These are phyloP conservation scores for Parathielavia hyrcaniae DNA, from an alignment of 495 filamentous ascomycete species.

Conservation along the genomic window DNA sequence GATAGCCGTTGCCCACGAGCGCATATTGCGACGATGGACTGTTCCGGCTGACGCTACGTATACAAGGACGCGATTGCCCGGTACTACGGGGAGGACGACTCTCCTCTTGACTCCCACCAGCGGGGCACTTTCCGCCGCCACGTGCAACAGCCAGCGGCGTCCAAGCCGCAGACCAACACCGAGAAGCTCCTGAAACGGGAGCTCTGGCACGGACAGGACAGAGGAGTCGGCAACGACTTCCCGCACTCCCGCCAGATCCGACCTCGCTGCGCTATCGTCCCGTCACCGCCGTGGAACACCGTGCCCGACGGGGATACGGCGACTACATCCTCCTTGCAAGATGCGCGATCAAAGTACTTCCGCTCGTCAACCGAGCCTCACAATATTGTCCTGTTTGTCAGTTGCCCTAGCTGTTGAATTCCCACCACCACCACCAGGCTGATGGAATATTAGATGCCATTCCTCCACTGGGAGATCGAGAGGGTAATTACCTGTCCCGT, in stretches of 20 bases:
- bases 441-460: slow-evolving; percentile 19
- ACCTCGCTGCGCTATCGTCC: slow-evolving; percentile 25
- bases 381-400: slow-evolving; percentile 24
- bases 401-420: neutral
- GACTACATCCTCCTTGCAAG: neutral
- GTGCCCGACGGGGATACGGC: neutral
- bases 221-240: slow-evolving; percentile 21
- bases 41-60: neutral
- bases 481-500: too few relatives aligned
- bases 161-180: slow-evolving; percentile 25
- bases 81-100: slow-evolving; percentile 26
- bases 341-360: neutral
- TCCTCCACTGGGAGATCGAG: slow-evolving; percentile 27
- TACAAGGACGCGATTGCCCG: slow-evolving; percentile 21
- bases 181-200: slow-evolving; percentile 26
- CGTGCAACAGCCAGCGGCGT: slow-evolving; percentile 15
- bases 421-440: neutral
- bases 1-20: neutral
- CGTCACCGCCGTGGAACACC: slow-evolving; percentile 15
- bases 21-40: neutral
- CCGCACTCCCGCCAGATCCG: slow-evolving; percentile 28
- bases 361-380: slow-evolving; percentile 14
- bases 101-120: slow-evolving; percentile 15
- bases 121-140: slow-evolving; percentile 15
- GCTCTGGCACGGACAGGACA: slow-evolving; percentile 28